Percentiles rank a stretch among this genome's conserved stretches.
Conservation (phyloP, 2,329 filamentous ascomycete genomes). For the Calonectria hongkongensis region DNA sequence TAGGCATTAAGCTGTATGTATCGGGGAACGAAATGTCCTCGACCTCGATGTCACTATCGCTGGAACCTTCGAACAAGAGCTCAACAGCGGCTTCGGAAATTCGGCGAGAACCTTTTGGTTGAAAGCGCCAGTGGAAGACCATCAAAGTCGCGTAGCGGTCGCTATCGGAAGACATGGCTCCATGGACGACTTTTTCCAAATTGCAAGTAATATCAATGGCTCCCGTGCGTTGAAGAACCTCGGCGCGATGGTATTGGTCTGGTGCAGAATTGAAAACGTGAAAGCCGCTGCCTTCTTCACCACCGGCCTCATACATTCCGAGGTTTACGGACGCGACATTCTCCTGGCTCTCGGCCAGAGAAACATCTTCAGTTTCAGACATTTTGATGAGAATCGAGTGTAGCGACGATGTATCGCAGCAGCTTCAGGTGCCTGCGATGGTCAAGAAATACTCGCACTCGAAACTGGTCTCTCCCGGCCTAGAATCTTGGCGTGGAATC, state of each 20-base stretch:
- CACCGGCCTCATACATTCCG: conserved; percentile 1
- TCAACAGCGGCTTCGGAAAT: background rate
- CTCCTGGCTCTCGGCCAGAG: background rate
- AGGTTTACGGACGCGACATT: background rate
- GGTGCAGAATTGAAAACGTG: conserved; percentile 37
- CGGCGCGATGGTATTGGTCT: conserved; percentile 39
- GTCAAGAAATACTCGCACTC: background rate
- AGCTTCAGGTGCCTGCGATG: background rate
- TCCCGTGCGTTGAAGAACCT: conserved; percentile 40
- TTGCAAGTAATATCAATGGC: conserved; percentile 42
- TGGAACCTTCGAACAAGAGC: background rate
- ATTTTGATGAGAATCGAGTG: background rate
- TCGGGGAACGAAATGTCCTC: background rate
- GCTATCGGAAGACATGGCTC: background rate
- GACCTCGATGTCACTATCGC: background rate
- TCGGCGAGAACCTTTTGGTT: background rate
- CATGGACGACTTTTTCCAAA: conserved; percentile 9
- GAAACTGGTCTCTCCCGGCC: background rate
- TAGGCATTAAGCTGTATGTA: background rate
- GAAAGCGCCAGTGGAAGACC: background rate
- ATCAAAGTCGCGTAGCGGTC: background rate
- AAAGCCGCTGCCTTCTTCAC: conserved; percentile 39
- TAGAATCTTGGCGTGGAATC: background rate
- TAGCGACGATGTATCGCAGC: background rate
- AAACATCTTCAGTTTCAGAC: background rate